Conservation (phyloP, 2,329 filamentous ascomycete genomes). For the Xylariaceae sp. region DNA sequence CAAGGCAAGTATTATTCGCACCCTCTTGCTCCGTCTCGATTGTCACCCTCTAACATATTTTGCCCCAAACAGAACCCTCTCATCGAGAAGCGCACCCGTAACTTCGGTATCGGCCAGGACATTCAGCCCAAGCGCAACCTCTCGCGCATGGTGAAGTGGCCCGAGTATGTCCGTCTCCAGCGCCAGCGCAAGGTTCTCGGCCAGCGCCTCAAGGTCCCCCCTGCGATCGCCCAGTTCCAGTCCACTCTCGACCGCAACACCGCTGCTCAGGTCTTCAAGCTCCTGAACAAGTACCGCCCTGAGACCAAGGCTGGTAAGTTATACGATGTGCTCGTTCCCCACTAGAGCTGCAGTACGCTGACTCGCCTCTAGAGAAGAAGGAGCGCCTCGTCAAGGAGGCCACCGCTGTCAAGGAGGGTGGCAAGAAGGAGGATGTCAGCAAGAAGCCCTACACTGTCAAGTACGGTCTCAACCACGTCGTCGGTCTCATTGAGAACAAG, state of each 20-base stretch:
- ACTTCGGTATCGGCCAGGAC: conserved; percentile 99
- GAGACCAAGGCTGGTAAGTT: conserved; percentile 71
- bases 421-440: conserved; percentile 99
- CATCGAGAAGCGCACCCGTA: conserved; percentile 94
- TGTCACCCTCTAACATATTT: conserved; percentile 17
- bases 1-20: conserved; percentile 65
- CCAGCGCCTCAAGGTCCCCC: conserved; percentile 97
- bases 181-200: conserved; percentile 92
- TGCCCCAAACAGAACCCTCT: conserved; percentile 94
- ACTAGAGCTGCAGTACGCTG: not conserved
- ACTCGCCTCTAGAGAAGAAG: conserved; percentile 73
- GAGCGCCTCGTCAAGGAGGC: conserved; percentile 98
- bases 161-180: conserved; percentile 97
- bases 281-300: conserved; percentile 99
- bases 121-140: conserved; percentile 96
- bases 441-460: conserved; percentile 99
- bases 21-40: not conserved
- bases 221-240: conserved; percentile 45
- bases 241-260: conserved; percentile 84
- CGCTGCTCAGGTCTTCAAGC: conserved; percentile 92
- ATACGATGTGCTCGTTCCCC: too few relatives aligned
- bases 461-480: conserved; percentile 99
- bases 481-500: conserved; percentile 98
- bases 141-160: conserved; percentile 98
- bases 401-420: conserved; percentile 93